Evolutionary conservation across 495 filamentous ascomycete genomes (phyloP), one percentile per base, ranked within the genome.

Genomic region (Neurospora sublineolata): DNA sequence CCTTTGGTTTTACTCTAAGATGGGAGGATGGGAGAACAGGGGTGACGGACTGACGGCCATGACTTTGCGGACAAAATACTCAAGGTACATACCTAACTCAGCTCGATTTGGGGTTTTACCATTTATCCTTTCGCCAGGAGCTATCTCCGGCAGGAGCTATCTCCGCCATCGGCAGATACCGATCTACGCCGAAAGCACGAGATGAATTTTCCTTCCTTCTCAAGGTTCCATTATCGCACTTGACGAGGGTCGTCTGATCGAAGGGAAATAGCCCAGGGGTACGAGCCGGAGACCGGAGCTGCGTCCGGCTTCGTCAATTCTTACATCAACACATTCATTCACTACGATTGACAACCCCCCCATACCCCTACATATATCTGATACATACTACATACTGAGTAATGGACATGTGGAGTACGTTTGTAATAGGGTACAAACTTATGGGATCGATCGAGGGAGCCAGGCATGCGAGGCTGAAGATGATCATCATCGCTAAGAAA

Each of bases 381-480:
- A 52, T 52, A 52, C 20, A n/a, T n/a, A n/a, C n/a, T n/a, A n/a
- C n/a, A n/a, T 33, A 33, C 33, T 1, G 20, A 23, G n/a, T 23
- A 46, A 44, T 44, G n/a, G n/a, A 1, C 9, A 20, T 11, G 40
- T 18, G 40, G 40, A 18, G 39, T 16, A 6, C 8, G 37, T n/a
- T n/a, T n/a, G n/a, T 37, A 39, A 18, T 41, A 16, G 40, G 16
- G 40, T 42, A 6, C 33, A 7, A 5, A 36, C 5, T 16, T 40
- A 46, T 12, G 20, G 20, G 44, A 23, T 23, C 44, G 20, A 52
- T 52, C 20, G 44, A 52, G 20, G 0, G 1, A 23, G 4, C 2
- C 67, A 76, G 75, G 70, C 67, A 76, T 74, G 70, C 76, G 72
- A 78, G 44, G 67, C 37, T 14, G 58, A 33, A 1, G 6, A 52